Conservation (phyloP, 179 eudicot genomes). For the Actinidia arguta region DNA sequence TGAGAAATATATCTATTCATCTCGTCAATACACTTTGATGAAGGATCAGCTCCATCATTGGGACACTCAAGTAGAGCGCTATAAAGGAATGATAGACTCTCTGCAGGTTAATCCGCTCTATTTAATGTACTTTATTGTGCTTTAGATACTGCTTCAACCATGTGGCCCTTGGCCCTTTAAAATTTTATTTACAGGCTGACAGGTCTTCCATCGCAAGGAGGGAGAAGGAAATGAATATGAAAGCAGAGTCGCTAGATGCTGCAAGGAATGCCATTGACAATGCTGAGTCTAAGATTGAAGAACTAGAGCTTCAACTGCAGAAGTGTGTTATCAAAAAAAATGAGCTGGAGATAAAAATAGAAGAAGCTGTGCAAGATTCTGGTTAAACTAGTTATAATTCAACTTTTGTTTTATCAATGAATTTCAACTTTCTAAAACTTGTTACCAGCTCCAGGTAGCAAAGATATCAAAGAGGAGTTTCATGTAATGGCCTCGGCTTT, state of each 20-base stretch:
- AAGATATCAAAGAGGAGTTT: conserved; percentile 88
- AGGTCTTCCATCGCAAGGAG: conserved; percentile 67
- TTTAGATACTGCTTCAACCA: conserved; percentile 12
- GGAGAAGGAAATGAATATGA: conserved; percentile 75
- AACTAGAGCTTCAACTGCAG: conserved; percentile 69
- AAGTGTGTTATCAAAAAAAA: conserved; percentile 62
- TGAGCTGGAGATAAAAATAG: conserved; percentile 86
- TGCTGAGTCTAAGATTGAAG: conserved; percentile 72
- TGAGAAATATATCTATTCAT: conserved; percentile 64
- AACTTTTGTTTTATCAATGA: neutral
- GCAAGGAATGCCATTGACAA: conserved; percentile 45
- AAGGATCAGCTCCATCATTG: conserved; percentile 95
- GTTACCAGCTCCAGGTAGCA: conserved; percentile 57
- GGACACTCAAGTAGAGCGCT: conserved; percentile 75
- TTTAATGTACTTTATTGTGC: conserved; percentile 15
- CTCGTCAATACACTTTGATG: conserved; percentile 73
- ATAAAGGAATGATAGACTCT: conserved; percentile 68
- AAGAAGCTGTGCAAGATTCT: conserved; percentile 92
- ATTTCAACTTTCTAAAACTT: conserved; percentile 19
- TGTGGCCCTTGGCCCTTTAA: conserved; percentile 33
- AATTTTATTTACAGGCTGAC: conserved; percentile 65
- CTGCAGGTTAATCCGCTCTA: conserved; percentile 68
- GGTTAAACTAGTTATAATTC: conserved; percentile 42
- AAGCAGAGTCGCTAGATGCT: conserved; percentile 62
- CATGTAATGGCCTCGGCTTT: conserved; percentile 85